Evolutionary conservation across 2,329 filamentous ascomycete species (phyloP), one percentile per base, ranked within the genome.

Genomic region (Stemphylium lycopersici): DNA sequence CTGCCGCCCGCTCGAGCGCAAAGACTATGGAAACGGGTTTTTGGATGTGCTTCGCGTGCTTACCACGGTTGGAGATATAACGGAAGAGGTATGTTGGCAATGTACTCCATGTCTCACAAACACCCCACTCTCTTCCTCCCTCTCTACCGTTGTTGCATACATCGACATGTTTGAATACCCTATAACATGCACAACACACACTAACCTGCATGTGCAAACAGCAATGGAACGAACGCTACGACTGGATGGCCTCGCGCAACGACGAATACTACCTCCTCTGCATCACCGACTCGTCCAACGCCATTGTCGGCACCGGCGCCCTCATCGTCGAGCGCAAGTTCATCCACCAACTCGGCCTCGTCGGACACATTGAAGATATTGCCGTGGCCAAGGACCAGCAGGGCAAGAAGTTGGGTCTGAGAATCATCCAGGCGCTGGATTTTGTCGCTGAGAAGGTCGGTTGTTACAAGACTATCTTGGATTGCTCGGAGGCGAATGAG

Each of bases 291-390:
- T 85, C 83, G 18, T 80, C 84, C 48, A 78, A 78, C 41, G 82
- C 82, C 59, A 86, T 98, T 45, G 95, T 98, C n/a, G 93, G 90
- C 22, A 96, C 92, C 0, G 95, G 95, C 2, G 90, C 90, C 32
- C 78, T 98, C 76, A 85, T 98, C 63, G 91, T 96, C 43, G 95
- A 99, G 85, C 86, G 89, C 78, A 98, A 98, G 79, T 95, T 95
- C 75, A 93, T 95, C 66, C 90, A 93, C 75, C 86, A 85, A 65
- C 84, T 95, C 39, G 90, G 90, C 45, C 80, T 88, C 18, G 93
- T 97, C 22, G 95, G 93, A 11, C 95, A 98, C 78, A 97, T 98
- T 77, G 95, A 98, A 77, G 95, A 99, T 74, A 97, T 99, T 74
- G 93, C 93, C 15, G 93, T 99, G 33, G 87, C 90, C 62, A 92